Evolutionary conservation across 2,329 filamentous ascomycete genomes (phyloP).

Genomic region (Fusarium sp.): DNA sequence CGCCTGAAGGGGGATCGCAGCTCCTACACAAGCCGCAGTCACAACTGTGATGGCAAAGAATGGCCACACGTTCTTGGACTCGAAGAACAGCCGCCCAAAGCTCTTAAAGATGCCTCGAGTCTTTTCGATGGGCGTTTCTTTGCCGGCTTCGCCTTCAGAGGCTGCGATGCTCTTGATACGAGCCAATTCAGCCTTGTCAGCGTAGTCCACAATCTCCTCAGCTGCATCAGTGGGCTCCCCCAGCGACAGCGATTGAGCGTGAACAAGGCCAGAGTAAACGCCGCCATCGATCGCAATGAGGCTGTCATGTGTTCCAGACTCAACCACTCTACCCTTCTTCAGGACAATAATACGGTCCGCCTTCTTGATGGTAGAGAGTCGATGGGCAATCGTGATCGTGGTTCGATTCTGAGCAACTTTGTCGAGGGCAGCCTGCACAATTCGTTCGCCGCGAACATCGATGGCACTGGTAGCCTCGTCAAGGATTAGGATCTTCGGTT

Average conservation of each 20-base stretch:
- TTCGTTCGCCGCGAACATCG: slow-evolving; percentile 64
- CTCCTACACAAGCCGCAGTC: slow-evolving; percentile 57
- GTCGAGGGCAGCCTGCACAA: slow-evolving; percentile 74
- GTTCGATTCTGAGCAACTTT: slow-evolving; percentile 72
- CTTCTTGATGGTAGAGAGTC: slow-evolving; percentile 79
- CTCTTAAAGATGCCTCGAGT: slow-evolving; percentile 61
- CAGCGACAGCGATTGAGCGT: slow-evolving; percentile 69
- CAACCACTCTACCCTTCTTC: slow-evolving; percentile 75
- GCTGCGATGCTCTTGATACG: slow-evolving; percentile 60
- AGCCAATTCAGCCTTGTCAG: slow-evolving; percentile 54
- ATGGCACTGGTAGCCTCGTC: slow-evolving; percentile 82
- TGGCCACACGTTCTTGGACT: slow-evolving; percentile 64
- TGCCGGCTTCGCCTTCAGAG: slow-evolving; percentile 47
- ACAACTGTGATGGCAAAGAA: slow-evolving; percentile 63
- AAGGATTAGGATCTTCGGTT: slow-evolving; percentile 77
- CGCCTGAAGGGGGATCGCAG: slow-evolving; percentile 63
- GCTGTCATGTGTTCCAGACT: slow-evolving; percentile 80
- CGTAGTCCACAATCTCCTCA: slow-evolving; percentile 52
- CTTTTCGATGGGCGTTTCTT: slow-evolving; percentile 43
- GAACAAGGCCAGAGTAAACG: slow-evolving; percentile 75
- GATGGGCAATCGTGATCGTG: slow-evolving; percentile 80
- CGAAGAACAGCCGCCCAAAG: slow-evolving; percentile 67
- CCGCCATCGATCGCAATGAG: slow-evolving; percentile 71
- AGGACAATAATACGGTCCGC: slow-evolving; percentile 85
- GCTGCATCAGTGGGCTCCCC: slow-evolving; percentile 57